phyloP scores from a whole-genome alignment of 768 basidiomycete species.

The Kwoniella heveanensis region DNA sequence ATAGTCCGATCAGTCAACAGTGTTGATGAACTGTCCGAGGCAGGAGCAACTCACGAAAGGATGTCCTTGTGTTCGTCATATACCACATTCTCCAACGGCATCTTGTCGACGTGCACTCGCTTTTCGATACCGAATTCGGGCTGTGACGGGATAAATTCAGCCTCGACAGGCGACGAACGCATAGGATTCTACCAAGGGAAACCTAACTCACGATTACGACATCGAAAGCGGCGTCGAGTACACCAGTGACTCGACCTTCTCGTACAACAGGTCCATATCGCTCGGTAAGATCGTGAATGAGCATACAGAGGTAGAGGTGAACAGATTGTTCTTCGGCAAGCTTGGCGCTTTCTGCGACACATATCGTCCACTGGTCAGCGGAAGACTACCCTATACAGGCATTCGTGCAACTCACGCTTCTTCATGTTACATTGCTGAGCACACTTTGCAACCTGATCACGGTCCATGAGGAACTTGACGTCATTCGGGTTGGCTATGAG shows the following conservation, averaged over 20 bases:
- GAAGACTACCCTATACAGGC: neutral
- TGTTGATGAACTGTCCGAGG: too few relatives aligned
- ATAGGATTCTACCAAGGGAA: too few relatives aligned
- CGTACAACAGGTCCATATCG: constrained; percentile 94
- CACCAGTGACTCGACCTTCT: constrained; percentile 90
- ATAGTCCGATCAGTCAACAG: too few relatives aligned
- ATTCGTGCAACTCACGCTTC: constrained; percentile 40
- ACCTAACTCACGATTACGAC: constrained; percentile 69
- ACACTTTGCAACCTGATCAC: constrained; percentile 94
- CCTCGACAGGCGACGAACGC: too few relatives aligned
- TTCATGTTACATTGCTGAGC: constrained; percentile 98
- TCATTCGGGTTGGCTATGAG: constrained; percentile 61
- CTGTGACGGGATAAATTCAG: too few relatives aligned
- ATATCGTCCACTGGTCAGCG: neutral
- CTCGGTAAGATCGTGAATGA: constrained; percentile 90
- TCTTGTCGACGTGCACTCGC: constrained; percentile 96
- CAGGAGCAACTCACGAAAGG: constrained; percentile 57
- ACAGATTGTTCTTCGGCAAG: constrained; percentile 95
- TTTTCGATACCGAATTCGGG: constrained; percentile 99
- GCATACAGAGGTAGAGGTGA: constrained; percentile 90
- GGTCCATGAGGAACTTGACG: constrained; percentile 92
- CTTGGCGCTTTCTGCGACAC: constrained; percentile 69
- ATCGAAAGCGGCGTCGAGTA: constrained; percentile 97
- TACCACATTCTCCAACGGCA: constrained; percentile 98
- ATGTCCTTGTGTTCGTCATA: constrained; percentile 93